Evolutionary conservation across 495 filamentous ascomycete genomes (phyloP), one percentile per base, ranked within the genome.

Genomic region (Cercophora scortea): DNA sequence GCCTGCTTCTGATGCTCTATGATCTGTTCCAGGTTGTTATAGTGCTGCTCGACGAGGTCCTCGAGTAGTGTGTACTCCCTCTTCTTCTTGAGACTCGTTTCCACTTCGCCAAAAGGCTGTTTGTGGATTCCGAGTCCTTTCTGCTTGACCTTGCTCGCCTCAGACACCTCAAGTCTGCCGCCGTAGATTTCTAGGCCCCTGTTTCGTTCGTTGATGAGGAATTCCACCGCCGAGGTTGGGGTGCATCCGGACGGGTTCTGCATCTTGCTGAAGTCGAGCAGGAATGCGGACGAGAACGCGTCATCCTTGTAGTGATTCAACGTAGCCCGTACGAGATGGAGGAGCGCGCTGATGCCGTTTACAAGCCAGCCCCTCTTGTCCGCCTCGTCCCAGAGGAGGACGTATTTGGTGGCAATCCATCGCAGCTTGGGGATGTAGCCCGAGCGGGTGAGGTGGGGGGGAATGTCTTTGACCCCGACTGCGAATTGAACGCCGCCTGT

Each of bases 301-400:
- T 64, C 57, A 0, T 12, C 50, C 4, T 43, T 45, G 42, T 51
- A 39, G 18, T 47, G 47, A 7, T 49, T 8, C 0, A 72, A 50
- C 2, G 63, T 64, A 0, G 59, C 60, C 0, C 65, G 56, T 0
- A 65, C 38, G 2, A 68, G 47, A 46, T 71, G 67, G 2, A 71
- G 58, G 4, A 71, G 42, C 3, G 62, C 61, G 47, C 57, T 64
- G 0, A 56, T 50, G 3, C 68, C 67, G 49, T 69, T 59, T 0
- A 68, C 47, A 0, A 72, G 53, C 66, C 65, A 72, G 18, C 58
- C 64, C 11, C 64, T 49, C 12, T 58, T 61, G 17, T 66, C 68
- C 18, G 36, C 42, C 3, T 56, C 60, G 46, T 72, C 69, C 50
- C 57, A 71, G 4, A 71, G 51, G 2, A 63, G 46, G 3, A 66